These are phyloP conservation scores for Pyrrhoderma lamaoense DNA, from an alignment of 1,284 basidiomycete genomes.

Conservation along the genomic window DNA sequence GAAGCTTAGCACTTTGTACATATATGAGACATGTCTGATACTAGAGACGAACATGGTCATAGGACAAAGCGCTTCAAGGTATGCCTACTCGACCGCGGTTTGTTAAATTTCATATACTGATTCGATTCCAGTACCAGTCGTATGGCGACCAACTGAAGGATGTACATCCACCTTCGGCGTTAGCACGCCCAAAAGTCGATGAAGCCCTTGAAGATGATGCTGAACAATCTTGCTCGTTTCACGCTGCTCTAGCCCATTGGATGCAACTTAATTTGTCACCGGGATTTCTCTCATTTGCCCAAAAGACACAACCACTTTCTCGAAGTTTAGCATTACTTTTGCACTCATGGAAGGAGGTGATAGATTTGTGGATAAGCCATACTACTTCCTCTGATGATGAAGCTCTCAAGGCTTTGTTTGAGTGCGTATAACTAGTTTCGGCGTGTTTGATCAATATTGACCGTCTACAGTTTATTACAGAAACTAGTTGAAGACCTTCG, in stretches of 20 bases:
- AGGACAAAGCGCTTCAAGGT: constrained; percentile 42
- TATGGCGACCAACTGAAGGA: constrained; percentile 58
- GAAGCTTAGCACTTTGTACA: too few relatives aligned
- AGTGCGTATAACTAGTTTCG: constrained; percentile 44
- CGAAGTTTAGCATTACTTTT: constrained; percentile 76
- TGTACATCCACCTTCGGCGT: constrained; percentile 63
- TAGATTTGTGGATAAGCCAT: constrained; percentile 52
- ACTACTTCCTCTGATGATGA: constrained; percentile 58
- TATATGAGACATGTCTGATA: constrained; percentile 7
- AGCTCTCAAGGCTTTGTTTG: constrained; percentile 57
- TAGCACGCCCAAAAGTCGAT: constrained; percentile 50
- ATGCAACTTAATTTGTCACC: constrained; percentile 74
- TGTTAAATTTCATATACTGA: background rate
- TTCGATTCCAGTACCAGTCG: constrained; percentile 55
- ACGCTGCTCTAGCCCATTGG: constrained; percentile 63
- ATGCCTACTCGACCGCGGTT: background rate
- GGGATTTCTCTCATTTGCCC: constrained; percentile 66
- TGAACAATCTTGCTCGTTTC: constrained; percentile 71
- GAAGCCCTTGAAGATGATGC: constrained; percentile 49
- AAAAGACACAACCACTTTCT: constrained; percentile 52
- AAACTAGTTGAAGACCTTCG: constrained; percentile 71
- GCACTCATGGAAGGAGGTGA: constrained; percentile 68
- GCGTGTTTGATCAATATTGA: too few relatives aligned
- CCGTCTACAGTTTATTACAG: constrained; percentile 53
- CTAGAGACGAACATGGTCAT: constrained; percentile 23